Percentiles rank a stretch among this genome's conserved stretches.
Conservation (phyloP, 83 land plant species). For the Isoetes engelmannii region DNA sequence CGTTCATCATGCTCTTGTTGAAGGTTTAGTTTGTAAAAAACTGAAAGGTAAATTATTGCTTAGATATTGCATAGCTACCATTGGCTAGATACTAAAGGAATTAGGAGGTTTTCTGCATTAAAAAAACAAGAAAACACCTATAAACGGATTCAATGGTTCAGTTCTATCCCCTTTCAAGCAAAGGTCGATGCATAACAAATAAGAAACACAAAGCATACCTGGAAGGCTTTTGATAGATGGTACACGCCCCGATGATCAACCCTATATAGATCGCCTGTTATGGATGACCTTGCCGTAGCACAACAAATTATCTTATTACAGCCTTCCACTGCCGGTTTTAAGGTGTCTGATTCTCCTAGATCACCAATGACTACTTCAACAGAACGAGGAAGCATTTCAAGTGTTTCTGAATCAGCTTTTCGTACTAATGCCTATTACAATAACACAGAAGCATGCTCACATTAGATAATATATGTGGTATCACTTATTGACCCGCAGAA, state of each 20-base stretch:
- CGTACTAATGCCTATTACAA: slow-evolving; percentile 70
- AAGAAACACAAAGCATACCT: slow-evolving; percentile 41
- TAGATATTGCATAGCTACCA: too few species aligned
- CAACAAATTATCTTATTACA: slow-evolving; percentile 92
- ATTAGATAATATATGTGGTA: background rate
- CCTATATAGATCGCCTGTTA: slow-evolving; percentile 84
- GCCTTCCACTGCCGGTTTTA: slow-evolving; percentile 67
- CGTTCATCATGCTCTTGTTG: too few species aligned
- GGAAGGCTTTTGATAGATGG: slow-evolving; percentile 83
- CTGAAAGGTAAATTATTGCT: too few species aligned
- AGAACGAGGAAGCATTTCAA: slow-evolving; percentile 84
- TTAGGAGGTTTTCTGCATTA: too few species aligned
- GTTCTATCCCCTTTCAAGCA: background rate
- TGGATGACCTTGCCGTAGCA: slow-evolving; percentile 81
- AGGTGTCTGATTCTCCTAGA: slow-evolving; percentile 75
- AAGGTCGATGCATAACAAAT: background rate
- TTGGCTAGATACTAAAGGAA: too few species aligned
- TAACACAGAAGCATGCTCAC: background rate
- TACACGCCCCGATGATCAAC: slow-evolving; percentile 80
- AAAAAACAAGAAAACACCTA: background rate
- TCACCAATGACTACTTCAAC: slow-evolving; percentile 83
- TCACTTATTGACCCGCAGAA: background rate
- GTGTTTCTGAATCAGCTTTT: slow-evolving; percentile 59
- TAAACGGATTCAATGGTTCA: background rate
- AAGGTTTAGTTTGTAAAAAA: too few species aligned